Evolutionary conservation across 441 rosid genomes (phyloP), one percentile per base, ranked within the genome.

Genomic region (Pelargonium fulgidum): DNA sequence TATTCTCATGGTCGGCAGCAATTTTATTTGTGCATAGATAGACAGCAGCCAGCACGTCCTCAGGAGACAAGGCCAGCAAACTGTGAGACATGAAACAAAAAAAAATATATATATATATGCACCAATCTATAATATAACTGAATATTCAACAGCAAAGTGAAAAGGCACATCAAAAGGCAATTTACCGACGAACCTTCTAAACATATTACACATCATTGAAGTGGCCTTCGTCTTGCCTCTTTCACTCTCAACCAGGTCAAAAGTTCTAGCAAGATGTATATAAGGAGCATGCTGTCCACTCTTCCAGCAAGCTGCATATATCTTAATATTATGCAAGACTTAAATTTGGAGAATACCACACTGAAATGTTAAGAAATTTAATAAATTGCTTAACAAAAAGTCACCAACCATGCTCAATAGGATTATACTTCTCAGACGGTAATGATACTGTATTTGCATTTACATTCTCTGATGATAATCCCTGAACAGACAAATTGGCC

Each of bases 161-260:
- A 29, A 29, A 29, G 33, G 33, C 3, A 29, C 33, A 3, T 29
- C 3, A 73, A 12, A 63, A 66, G 50, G 12, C n/a, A 14, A 44
- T 33, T 16, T 4, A 48, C 65, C 62, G 67, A 48, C 41, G 64
- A 52, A 89, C 98, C 98, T 90, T 84, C 97, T 83, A 77, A 92
- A 90, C 97, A 92, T 90, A 78, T 90, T 92, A 85, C 97, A 86
- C 70, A 92, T 81, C 87, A 89, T 87, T 68, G 89, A 83, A 74
- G 83, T 85, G 78, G 91, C 92, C 82, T 86, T 92, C 72, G 85
- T 87, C 86, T 82, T 92, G 42, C 97, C 96, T 26, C 79, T 92
- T 84, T 92, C 93, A 79, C 82, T 85, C 95, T 86, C 95, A 62
- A 88, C 89, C 47, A 91, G 76, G 68, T 87, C 88, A 86, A 92